phyloP scores from a whole-genome alignment of 2,329 filamentous ascomycete species.

The Paecilomyces niveus region DNA sequence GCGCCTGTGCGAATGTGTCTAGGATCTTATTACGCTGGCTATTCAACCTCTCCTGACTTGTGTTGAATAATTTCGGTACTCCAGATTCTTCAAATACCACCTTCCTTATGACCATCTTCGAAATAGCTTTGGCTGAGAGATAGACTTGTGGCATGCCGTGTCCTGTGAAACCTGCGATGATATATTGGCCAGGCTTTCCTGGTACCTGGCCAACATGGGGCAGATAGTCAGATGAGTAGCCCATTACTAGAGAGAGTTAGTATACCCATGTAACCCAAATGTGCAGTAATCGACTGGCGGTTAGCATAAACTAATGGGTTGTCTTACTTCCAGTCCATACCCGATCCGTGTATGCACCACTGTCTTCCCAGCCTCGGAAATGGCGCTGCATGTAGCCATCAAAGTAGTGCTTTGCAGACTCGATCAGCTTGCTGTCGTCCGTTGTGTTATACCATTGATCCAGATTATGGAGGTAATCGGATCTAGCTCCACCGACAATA shows the following conservation, averaged over 20 bases:
- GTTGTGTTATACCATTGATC: conserved; percentile 39
- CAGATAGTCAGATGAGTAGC: conserved; percentile 42
- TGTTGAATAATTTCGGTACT: conserved; percentile 26
- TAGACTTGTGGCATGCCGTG: conserved; percentile 61
- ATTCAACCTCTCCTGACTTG: conserved; percentile 17
- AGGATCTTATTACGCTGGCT: background rate
- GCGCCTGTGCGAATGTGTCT: background rate
- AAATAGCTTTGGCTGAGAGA: conserved; percentile 52
- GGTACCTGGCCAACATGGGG: conserved; percentile 48
- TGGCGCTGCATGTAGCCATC: conserved; percentile 31
- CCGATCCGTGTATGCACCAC: conserved; percentile 20
- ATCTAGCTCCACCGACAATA: conserved; percentile 56
- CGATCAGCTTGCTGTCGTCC: conserved; percentile 44
- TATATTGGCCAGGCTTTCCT: conserved; percentile 42
- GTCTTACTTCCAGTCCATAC: conserved; percentile 30
- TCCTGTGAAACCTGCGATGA: conserved; percentile 57
- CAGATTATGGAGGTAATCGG: conserved; percentile 26
- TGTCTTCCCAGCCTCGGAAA: conserved; percentile 30
- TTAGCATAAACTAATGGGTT: background rate
- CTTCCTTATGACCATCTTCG: conserved; percentile 43
- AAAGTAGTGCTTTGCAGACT: conserved; percentile 34
- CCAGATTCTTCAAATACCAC: conserved; percentile 18
- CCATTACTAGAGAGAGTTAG: conserved; percentile 40
- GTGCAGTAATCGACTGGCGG: background rate
- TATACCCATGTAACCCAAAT: background rate